Conservation (phyloP, 208 protist species). For the Wallacemonas rigidus region DNA sequence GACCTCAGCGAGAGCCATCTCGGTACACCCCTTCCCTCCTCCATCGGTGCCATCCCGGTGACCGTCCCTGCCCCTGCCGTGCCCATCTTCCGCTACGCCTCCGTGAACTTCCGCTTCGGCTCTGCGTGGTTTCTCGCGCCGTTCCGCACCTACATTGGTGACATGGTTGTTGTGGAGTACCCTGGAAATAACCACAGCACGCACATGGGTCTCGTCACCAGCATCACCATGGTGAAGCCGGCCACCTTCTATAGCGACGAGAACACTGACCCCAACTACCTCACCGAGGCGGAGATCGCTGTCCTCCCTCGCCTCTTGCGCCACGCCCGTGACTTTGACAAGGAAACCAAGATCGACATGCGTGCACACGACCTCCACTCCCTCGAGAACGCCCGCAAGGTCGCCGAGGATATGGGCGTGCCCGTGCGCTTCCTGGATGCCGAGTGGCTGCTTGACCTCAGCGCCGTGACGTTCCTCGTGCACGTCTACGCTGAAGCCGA, state of each 20-base stretch:
- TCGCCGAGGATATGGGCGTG: slow-evolving; percentile 52
- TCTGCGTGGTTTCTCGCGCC: slow-evolving; percentile 87
- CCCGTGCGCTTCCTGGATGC: slow-evolving; percentile 74
- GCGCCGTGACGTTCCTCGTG: slow-evolving; percentile 81
- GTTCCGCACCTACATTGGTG: slow-evolving; percentile 68
- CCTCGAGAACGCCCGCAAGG: slow-evolving; percentile 51
- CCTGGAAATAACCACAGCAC: slow-evolving; percentile 49
- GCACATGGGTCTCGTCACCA: slow-evolving; percentile 80
- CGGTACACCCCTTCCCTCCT: neutral
- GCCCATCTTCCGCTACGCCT: slow-evolving; percentile 67
- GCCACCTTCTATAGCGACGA: slow-evolving; percentile 70
- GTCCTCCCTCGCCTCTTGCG: slow-evolving; percentile 71
- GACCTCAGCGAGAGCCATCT: neutral
- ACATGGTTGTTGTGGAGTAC: slow-evolving; percentile 89
- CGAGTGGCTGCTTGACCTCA: slow-evolving; percentile 85
- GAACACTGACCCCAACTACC: slow-evolving; percentile 63
- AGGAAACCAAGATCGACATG: slow-evolving; percentile 73
- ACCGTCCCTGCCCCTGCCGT: slow-evolving; percentile 4
- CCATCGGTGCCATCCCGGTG: neutral
- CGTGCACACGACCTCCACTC: slow-evolving; percentile 66
- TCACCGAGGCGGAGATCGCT: slow-evolving; percentile 54
- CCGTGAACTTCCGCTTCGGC: slow-evolving; percentile 88
- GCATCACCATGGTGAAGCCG: slow-evolving; percentile 70
- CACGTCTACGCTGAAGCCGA: slow-evolving; percentile 58
- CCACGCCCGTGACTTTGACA: slow-evolving; percentile 79